Base-by-base conservation (phyloP, 2,329 filamentous ascomycete genomes). In the Epichloe brachyelytri region DNA sequence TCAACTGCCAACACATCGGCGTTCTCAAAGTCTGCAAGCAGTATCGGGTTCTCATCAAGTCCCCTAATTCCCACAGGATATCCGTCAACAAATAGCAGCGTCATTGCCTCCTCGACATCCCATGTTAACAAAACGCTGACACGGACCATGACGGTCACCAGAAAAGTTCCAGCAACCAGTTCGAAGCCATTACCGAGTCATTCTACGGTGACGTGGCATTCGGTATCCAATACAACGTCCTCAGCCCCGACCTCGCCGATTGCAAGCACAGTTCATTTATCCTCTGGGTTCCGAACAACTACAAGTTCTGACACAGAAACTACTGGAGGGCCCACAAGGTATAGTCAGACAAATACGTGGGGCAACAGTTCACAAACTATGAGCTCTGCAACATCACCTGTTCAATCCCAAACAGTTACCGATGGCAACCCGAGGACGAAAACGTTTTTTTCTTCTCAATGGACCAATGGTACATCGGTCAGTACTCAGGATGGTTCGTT, bases 401-500 rank as follows among this genome's bases (percentile, higher is more conserved):
- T 12, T 15, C 17, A 20, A 17, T 46, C 49, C 7, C 49, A 45
- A 41, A 47, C 51, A 26, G 4, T 36, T 14, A 44, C 14, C 15
- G 51, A 53, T 8, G 43, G 51, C 3, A 38, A 34, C 6, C 48
- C 47, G 46, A 50, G 48, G 34, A 53, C 51, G 12, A 46, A 30
- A 26, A 50, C 51, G 2, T 53, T 39, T 26, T 53, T 50, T 39
- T 47, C 51, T 37, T 47, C 51, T 15, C 43, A 37, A 14, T 53
- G 48, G 51, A 12, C 33, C 22, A 53, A 53, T 5, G 47, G 33
- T 15, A 53, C 51, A 17, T 39, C 30, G 3, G 33, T 17, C 43
- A 53, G 37, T 40, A 39, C 33, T 41, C 22, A 34, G 7, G 37
- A 34, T 19, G 38, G 20, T 30, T 44, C 44, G 26, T 26, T 43